Evolutionary conservation across 2,329 filamentous ascomycete species (phyloP).

Genomic region (Venturia pyrina): DNA sequence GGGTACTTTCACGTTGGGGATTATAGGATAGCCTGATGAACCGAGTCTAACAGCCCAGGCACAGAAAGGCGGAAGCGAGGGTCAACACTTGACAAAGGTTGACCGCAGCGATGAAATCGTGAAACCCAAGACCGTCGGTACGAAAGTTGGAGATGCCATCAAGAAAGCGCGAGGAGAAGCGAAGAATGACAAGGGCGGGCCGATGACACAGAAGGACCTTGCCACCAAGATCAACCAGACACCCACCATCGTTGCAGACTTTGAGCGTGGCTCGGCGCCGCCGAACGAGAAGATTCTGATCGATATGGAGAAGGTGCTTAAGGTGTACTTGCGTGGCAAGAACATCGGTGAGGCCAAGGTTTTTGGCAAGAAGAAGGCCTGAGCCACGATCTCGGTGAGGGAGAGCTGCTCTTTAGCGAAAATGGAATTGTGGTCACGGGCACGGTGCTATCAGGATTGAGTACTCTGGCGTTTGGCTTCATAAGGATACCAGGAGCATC

Average conservation of each 20-base stretch:
- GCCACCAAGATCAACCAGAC: conserved; percentile 88
- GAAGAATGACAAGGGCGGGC: conserved; percentile 60
- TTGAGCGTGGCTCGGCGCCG: conserved; percentile 68
- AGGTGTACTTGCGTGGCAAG: conserved; percentile 74
- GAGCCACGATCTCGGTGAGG: conserved; percentile 9
- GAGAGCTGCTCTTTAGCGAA: conserved; percentile 6
- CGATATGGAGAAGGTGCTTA: conserved; percentile 73
- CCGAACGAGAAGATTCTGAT: conserved; percentile 77
- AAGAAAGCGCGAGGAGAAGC: conserved; percentile 66
- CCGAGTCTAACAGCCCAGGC: conserved; percentile 18
- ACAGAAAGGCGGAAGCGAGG: conserved; percentile 52
- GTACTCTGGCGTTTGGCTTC: background rate
- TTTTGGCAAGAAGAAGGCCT: conserved; percentile 58
- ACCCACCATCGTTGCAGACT: conserved; percentile 66
- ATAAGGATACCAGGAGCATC: background rate
- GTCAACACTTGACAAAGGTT: conserved; percentile 94
- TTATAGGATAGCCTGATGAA: conserved; percentile 12
- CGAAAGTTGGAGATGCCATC: conserved; percentile 73
- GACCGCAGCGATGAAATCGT: conserved; percentile 96
- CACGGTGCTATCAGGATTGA: background rate
- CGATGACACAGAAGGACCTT: conserved; percentile 81
- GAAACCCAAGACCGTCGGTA: conserved; percentile 81
- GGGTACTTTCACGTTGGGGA: conserved; percentile 16
- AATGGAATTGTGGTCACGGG: background rate
- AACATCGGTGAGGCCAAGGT: conserved; percentile 82